Evolutionary conservation across 1,139 yeast genomes (phyloP).

Genomic region (Candida sp.): DNA sequence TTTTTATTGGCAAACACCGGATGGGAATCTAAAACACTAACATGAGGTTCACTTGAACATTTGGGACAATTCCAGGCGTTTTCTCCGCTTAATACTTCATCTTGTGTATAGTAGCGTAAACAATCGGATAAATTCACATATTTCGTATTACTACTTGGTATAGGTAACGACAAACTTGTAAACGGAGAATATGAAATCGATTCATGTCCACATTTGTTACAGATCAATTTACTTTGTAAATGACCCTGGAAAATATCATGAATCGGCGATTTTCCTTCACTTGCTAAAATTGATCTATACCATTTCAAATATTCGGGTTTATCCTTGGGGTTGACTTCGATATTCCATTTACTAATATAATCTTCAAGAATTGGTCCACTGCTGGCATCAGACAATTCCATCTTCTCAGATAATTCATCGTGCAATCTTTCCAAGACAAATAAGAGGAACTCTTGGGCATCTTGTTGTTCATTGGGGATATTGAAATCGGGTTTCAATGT

Average conservation of each 20-base stretch:
- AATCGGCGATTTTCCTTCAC: constrained; percentile 65
- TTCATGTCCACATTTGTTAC: constrained; percentile 61
- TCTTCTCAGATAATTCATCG: constrained; percentile 50
- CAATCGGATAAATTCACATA: constrained; percentile 56
- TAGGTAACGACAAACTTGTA: constrained; percentile 64
- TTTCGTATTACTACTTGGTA: constrained; percentile 41
- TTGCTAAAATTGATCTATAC: constrained; percentile 48
- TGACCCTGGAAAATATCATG: constrained; percentile 66
- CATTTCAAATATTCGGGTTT: constrained; percentile 56
- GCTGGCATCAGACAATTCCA: constrained; percentile 7
- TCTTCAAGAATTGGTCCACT: constrained; percentile 14
- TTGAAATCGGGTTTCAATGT: constrained; percentile 58
- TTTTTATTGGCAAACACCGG: constrained; percentile 34
- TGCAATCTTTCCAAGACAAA: constrained; percentile 65
- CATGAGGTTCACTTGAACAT: constrained; percentile 27
- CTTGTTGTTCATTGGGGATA: constrained; percentile 75
- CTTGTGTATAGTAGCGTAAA: constrained; percentile 61
- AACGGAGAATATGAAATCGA: constrained; percentile 59
- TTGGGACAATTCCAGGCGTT: constrained; percentile 80
- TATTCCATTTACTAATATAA: constrained; percentile 30
- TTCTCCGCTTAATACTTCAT: constrained; percentile 66
- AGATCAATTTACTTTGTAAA: constrained; percentile 58
- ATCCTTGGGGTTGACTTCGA: constrained; percentile 26
- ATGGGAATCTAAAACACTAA: constrained; percentile 27
- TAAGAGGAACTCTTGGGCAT: constrained; percentile 71